These are phyloP conservation scores for Cajanus cajan DNA, from an alignment of 306 rosid species.

Conservation along the genomic window DNA sequence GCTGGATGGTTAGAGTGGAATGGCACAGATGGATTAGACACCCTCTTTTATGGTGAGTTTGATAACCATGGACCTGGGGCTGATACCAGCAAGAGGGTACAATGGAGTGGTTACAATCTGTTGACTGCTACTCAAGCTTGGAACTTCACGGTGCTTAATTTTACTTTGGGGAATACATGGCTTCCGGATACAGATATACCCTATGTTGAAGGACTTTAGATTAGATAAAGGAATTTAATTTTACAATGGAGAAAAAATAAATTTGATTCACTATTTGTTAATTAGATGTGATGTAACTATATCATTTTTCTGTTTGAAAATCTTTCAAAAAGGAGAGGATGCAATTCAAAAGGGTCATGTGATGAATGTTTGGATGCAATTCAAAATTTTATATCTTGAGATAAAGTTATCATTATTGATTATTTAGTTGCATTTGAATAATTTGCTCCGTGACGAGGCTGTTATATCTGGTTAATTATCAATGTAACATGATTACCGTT, in stretches of 20 bases:
- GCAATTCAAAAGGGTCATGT: not conserved
- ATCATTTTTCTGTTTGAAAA: not conserved
- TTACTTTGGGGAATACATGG: conserved; percentile 70
- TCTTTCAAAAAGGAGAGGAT: not conserved
- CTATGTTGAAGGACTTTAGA: conserved; percentile 45
- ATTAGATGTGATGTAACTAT: not conserved
- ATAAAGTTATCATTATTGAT: not conserved
- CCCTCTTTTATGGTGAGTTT: conserved; percentile 71
- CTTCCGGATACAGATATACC: conserved; percentile 72
- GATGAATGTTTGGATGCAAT: not conserved
- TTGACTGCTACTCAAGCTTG: conserved; percentile 58
- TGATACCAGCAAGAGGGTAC: conserved; percentile 51
- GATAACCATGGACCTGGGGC: conserved; percentile 69
- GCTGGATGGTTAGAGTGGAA: conserved; percentile 80
- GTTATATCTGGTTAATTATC: not conserved
- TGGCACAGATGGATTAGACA: conserved; percentile 62
- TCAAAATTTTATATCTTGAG: too few species aligned
- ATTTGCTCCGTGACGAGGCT: not conserved
- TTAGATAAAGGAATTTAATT: not conserved
- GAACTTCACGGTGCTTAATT: conserved; percentile 62
- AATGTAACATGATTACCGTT: not conserved
- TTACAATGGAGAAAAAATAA: not conserved
- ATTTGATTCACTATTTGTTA: conserved; percentile 15
- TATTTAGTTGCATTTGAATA: not conserved
- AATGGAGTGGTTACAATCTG: conserved; percentile 60